Base-by-base conservation (phyloP, 495 filamentous ascomycete genomes). In the Ascodesmis nigricans region DNA sequence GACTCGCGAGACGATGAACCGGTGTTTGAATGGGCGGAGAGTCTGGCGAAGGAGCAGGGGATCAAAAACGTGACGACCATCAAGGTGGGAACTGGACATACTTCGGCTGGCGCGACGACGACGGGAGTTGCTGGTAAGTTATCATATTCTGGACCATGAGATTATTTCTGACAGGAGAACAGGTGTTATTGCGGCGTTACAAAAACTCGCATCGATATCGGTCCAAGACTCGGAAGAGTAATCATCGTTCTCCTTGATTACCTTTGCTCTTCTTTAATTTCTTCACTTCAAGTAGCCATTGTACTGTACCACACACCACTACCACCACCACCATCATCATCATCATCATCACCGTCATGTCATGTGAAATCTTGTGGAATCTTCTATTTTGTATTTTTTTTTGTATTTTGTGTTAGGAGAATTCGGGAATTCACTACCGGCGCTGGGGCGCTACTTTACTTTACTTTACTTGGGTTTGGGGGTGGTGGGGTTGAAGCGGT, bases 1-100 rank as follows among this genome's bases (percentile, higher is more conserved):
- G 80, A 91, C 49, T 75, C 78, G 27, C 75, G 83, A 4, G 83
- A 91, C 38, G 83, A 93, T 44, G 83, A 92, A 50, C 72, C 78
- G 29, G 72, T 91, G 15, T 93, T 83, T 60, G 75, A 73, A 21
- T 93, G 83, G 83, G 83, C 82, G 18, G 91, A 91, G 54, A 61
- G 69, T 21, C 55, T 91, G 18, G 60, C 58, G 15, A 59, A 56
- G 1, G 54, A 57, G 22, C 58, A 62, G 19, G 53, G 49, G 4
- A 61, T 90, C 27, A 53, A 69, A 21, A 62, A 78, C 36, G 73
- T 80, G 4, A 70, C 73, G 44, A 91, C 80, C 1, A 80, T 91
- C 13, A 80, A 71, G 33, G 57, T 93, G 34, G 82, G 83, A 10
- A 75, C 61, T 43, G 60, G 82, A 29, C 90, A 80, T 55, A 91